phyloP scores from a whole-genome alignment of 495 filamentous ascomycete species.

The Annulohypoxylon stygium region DNA sequence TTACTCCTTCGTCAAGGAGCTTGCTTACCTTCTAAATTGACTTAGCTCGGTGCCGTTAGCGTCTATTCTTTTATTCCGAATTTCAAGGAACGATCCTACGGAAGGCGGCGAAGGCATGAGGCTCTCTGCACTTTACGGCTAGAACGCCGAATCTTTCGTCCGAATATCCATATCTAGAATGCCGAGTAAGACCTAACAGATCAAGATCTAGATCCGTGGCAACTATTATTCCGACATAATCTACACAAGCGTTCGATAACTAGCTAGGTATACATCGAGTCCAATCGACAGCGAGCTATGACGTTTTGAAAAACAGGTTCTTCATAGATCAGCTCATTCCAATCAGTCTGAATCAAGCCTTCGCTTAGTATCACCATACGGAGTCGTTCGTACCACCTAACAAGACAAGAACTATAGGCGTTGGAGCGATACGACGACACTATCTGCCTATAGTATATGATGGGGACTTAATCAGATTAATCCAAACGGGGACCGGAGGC shows the following conservation, averaged over 20 bases:
- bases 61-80: slow-evolving; percentile 3
- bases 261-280: neutral
- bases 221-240: slow-evolving; percentile 1
- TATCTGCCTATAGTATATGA: slow-evolving; percentile 6
- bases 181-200: neutral
- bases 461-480: neutral
- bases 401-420: neutral
- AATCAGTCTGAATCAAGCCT: neutral
- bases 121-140: slow-evolving; percentile 3
- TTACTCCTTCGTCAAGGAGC: slow-evolving; percentile 24
- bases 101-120: slow-evolving; percentile 10
- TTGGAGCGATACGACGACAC: slow-evolving; percentile 16
- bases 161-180: slow-evolving; percentile 22
- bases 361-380: neutral
- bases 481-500: slow-evolving; percentile 2
- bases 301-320: neutral
- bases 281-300: slow-evolving; percentile 15
- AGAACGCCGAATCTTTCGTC: slow-evolving; percentile 10
- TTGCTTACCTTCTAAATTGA: slow-evolving; percentile 29
- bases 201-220: neutral
- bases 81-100: slow-evolving; percentile 23
- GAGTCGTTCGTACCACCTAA: slow-evolving; percentile 4
- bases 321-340: slow-evolving; percentile 6
- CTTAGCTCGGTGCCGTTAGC: slow-evolving; percentile 6
- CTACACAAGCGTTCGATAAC: neutral